These are phyloP conservation scores for Bryum argenteum DNA, from an alignment of 225 moss, liverwort and hornwort genomes.

Conservation along the genomic window DNA sequence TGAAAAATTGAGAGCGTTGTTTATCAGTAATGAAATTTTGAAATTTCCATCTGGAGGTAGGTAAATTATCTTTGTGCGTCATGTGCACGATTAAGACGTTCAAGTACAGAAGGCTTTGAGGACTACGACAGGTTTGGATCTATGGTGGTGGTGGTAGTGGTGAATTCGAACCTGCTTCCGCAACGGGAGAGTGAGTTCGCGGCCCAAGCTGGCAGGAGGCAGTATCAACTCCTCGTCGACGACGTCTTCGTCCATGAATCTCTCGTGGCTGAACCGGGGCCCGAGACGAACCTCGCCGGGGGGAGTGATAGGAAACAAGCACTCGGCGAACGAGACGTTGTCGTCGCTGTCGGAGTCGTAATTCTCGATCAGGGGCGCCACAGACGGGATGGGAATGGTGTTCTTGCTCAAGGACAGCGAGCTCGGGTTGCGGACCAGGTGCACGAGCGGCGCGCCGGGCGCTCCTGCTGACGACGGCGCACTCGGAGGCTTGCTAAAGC, in stretches of 20 bases:
- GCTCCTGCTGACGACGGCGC: background rate
- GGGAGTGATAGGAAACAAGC: constrained; percentile 50
- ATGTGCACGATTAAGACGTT: background rate
- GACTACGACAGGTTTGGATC: background rate
- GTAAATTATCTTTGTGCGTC: no score
- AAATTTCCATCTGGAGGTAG: no score
- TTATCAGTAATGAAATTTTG: no score
- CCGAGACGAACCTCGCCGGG: constrained; percentile 14
- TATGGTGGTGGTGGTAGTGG: no score
- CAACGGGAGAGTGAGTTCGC: constrained; percentile 6
- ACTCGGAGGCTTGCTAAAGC: constrained; percentile 19
- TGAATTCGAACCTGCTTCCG: constrained; percentile 18
- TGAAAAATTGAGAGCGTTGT: no score
- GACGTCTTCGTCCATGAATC: constrained; percentile 29
- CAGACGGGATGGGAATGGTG: constrained; percentile 36
- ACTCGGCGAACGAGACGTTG: constrained; percentile 54
- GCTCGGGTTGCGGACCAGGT: constrained; percentile 16
- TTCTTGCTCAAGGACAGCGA: constrained; percentile 19
- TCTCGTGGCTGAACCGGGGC: constrained; percentile 29
- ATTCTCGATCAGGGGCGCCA: constrained; percentile 26
- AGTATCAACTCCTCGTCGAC: constrained; percentile 22
- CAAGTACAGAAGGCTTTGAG: background rate
- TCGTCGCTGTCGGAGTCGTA: constrained; percentile 40
- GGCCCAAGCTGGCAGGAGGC: constrained; percentile 13
- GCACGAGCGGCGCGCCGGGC: constrained; percentile 2